Conservation (phyloP, 2,329 filamentous ascomycete genomes). For the Colletotrichum aenigma region DNA sequence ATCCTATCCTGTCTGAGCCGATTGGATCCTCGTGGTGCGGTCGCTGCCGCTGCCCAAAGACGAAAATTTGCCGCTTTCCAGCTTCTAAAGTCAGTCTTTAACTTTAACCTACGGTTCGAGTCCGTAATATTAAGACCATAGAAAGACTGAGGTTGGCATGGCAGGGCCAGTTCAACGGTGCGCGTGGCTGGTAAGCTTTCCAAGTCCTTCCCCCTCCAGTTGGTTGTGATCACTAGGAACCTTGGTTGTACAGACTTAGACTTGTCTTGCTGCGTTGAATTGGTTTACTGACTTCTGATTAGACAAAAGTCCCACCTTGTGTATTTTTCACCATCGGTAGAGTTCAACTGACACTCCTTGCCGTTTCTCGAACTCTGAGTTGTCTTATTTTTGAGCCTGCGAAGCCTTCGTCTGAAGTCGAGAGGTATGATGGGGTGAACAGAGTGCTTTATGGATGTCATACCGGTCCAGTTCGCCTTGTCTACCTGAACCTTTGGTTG, state of each 20-base stretch:
- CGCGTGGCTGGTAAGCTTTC: not conserved
- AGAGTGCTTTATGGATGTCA: not conserved
- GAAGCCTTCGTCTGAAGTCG: not conserved
- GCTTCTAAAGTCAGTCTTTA: too few relatives aligned
- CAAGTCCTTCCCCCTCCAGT: not conserved
- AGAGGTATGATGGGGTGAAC: not conserved
- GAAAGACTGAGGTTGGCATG: not conserved
- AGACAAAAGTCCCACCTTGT: not conserved
- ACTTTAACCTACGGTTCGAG: too few relatives aligned
- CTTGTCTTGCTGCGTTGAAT: not conserved
- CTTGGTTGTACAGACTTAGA: not conserved
- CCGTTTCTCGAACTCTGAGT: accelerated
- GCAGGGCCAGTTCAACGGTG: not conserved
- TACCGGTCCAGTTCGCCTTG: not conserved
- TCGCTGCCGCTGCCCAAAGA: not conserved
- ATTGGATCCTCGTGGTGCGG: not conserved
- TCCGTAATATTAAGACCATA: too few relatives aligned
- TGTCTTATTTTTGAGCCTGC: not conserved
- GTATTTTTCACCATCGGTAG: not conserved
- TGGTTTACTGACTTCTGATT: not conserved
- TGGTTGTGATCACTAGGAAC: not conserved
- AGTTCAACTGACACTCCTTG: not conserved
- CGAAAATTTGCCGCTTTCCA: not conserved
- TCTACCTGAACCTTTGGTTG: not conserved
- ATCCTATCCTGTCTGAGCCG: not conserved